phyloP scores from a whole-genome alignment of 1,139 yeast genomes.

The Yamadazyma diddensiae region DNA sequence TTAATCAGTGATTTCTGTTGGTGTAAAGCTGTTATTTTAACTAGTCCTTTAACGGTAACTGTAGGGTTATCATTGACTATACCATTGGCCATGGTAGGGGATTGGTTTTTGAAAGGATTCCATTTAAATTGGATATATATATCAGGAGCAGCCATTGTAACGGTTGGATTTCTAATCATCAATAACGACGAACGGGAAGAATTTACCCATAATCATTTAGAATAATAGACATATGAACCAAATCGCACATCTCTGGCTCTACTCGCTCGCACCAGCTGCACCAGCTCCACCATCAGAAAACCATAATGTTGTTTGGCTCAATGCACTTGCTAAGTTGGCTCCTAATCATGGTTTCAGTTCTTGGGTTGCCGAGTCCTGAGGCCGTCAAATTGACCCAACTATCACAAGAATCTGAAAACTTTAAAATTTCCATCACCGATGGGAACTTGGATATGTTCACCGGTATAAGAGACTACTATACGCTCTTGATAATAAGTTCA shows the following conservation, averaged over 20 bases:
- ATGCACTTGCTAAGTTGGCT: conserved; percentile 1
- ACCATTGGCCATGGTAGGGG: conserved; percentile 93
- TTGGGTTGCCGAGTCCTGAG: conserved; percentile 6
- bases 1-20: conserved; percentile 89
- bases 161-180: conserved; percentile 78
- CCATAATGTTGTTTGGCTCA: too few species aligned
- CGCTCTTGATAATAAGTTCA: conserved; percentile 35
- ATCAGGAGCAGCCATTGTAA: conserved; percentile 76
- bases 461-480: conserved; percentile 38
- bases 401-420: conserved; percentile 17
- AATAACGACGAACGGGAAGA: conserved; percentile 74
- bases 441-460: conserved; percentile 29
- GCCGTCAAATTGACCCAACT: conserved; percentile 14
- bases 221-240: conserved; percentile 1
- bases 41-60: conserved; percentile 92
- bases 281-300: too few species aligned
- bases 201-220: conserved; percentile 17
- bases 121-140: conserved; percentile 60
- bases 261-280: too few species aligned
- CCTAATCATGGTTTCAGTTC: neutral
- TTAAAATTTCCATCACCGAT: conserved; percentile 28
- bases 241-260: too few species aligned
- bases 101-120: conserved; percentile 68
- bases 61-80: conserved; percentile 92
- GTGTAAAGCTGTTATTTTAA: conserved; percentile 91